Evolutionary conservation across 1,284 basidiomycete genomes (phyloP).

Genomic region (Singerocomus inundabilis): DNA sequence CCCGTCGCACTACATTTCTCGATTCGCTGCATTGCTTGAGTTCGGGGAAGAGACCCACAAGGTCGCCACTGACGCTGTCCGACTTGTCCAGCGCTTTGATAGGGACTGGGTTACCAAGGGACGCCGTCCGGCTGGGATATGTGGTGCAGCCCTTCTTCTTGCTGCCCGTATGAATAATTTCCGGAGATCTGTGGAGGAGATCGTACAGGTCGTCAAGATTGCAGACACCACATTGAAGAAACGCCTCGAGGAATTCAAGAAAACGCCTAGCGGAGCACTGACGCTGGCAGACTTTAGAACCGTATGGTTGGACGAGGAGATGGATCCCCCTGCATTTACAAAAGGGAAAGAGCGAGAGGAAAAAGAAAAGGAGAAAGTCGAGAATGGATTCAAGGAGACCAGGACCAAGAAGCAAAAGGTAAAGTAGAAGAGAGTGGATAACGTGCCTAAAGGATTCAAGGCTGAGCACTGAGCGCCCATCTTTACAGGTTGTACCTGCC

Average conservation of each 20-base stretch:
- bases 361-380: slow-evolving; percentile 47
- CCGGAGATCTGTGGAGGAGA: slow-evolving; percentile 94
- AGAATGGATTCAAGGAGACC: slow-evolving; percentile 32
- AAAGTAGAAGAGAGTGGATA: slow-evolving; percentile 43
- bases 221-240: slow-evolving; percentile 93
- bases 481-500: slow-evolving; percentile 35
- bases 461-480: slow-evolving; percentile 25
- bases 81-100: slow-evolving; percentile 93
- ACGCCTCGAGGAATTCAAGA: slow-evolving; percentile 93
- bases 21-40: slow-evolving; percentile 95
- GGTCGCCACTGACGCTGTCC: slow-evolving; percentile 91
- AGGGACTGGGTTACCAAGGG: slow-evolving; percentile 98
- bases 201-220: slow-evolving; percentile 98
- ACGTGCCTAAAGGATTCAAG: slow-evolving; percentile 45
- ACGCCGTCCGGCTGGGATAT: slow-evolving; percentile 94
- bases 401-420: slow-evolving; percentile 35
- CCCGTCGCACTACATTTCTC: slow-evolving; percentile 95
- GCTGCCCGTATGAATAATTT: slow-evolving; percentile 98
- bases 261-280: slow-evolving; percentile 82
- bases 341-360: slow-evolving; percentile 76
- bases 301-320: slow-evolving; percentile 89
- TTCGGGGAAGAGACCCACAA: slow-evolving; percentile 93
- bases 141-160: slow-evolving; percentile 92
- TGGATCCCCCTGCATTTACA: slow-evolving; percentile 86
- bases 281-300: slow-evolving; percentile 95